Conservation (phyloP, 495 filamentous ascomycete genomes). For the Penicillium ucsense region DNA sequence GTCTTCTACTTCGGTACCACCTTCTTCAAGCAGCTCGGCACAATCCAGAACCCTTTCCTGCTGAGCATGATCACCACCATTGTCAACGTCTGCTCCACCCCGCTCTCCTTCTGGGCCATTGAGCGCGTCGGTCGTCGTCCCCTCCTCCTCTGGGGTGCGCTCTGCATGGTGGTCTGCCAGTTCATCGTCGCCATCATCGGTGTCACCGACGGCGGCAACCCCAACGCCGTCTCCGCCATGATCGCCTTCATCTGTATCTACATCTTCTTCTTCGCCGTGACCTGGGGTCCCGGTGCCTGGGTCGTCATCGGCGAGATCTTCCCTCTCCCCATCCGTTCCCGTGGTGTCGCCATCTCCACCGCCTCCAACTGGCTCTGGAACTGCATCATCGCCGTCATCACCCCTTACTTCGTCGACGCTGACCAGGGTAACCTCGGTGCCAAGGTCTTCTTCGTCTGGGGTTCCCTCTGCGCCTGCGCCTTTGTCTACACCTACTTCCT, state of each 20-base stretch:
- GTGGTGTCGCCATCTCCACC: slow-evolving; percentile 70
- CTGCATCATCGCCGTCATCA: slow-evolving; percentile 61
- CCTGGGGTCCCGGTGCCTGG: slow-evolving; percentile 70
- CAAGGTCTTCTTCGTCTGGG: slow-evolving; percentile 84
- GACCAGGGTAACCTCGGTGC: slow-evolving; percentile 60
- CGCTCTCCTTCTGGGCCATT: slow-evolving; percentile 72
- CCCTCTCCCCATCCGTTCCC: slow-evolving; percentile 73
- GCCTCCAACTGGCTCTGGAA: slow-evolving; percentile 89
- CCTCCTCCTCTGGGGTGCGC: slow-evolving; percentile 69
- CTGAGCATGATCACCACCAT: slow-evolving; percentile 73
- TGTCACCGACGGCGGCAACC: slow-evolving; percentile 43
- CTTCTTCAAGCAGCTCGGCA: slow-evolving; percentile 60
- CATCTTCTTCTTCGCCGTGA: slow-evolving; percentile 67
- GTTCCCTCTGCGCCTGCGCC: slow-evolving; percentile 53
- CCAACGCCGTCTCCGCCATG: slow-evolving; percentile 49
- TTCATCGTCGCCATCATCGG: slow-evolving; percentile 77
- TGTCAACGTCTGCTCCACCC: slow-evolving; percentile 77
- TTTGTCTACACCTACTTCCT: slow-evolving; percentile 73
- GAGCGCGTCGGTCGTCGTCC: slow-evolving; percentile 74
- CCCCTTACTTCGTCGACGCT: slow-evolving; percentile 66
- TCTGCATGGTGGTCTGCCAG: slow-evolving; percentile 75
- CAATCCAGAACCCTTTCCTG: slow-evolving; percentile 67
- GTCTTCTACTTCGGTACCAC: slow-evolving; percentile 84
- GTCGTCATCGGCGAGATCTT: slow-evolving; percentile 83
- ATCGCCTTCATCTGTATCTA: slow-evolving; percentile 73